Evolutionary conservation across 2,329 filamentous ascomycete genomes (phyloP), one percentile per base, ranked within the genome.

Genomic region (Cladosporium sphaerospermum): DNA sequence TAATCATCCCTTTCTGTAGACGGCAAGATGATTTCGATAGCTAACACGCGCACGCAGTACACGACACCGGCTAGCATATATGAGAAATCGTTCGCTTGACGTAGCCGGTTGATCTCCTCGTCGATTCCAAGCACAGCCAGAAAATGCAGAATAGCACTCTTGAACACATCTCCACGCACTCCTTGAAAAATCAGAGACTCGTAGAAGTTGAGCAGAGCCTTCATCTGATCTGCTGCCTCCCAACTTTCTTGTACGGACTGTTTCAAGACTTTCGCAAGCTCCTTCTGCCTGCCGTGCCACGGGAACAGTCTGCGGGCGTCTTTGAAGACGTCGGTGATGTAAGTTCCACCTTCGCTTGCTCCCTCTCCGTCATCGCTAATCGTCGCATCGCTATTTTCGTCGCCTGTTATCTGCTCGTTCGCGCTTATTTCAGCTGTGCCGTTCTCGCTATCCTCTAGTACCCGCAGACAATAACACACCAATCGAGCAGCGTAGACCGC

Each of bases 21-120:
- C 13, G 50, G 60, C 3, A 63, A 55, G 13, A 62, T 52, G 23
- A 54, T 51, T 43, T 63, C 55, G 13, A 59, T 36, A 9, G n/a
- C 53, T 6, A 45, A 9, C n/a, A 45, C 28, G 4, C 28, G 28
- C 10, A 32, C 9, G 10, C n/a, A 45, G 42, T 45, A 45, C 9
- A 45, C 28, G 4, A 45, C 7, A 16, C 42, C 28, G 13, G 42
- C 42, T 16, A 45, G 11, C 8, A n/a, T n/a, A n/a, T 32, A 45
- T 8, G 28, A 45, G n/a, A 32, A 45, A 7, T 45, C 28, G 28
- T 45, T 45, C 6, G 13, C 42, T n/a, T n/a, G 13, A n/a, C 42
- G 23, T 33, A 45, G 42, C 13, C 42, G 5, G 9, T 33, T 8
- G 2, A n/a, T 45, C 23, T 45, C 42, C 14, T 45, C 42, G 23